Evolutionary conservation across 331 rosid genomes (phyloP), one percentile per base, ranked within the genome.

Genomic region (Malus hybrid): DNA sequence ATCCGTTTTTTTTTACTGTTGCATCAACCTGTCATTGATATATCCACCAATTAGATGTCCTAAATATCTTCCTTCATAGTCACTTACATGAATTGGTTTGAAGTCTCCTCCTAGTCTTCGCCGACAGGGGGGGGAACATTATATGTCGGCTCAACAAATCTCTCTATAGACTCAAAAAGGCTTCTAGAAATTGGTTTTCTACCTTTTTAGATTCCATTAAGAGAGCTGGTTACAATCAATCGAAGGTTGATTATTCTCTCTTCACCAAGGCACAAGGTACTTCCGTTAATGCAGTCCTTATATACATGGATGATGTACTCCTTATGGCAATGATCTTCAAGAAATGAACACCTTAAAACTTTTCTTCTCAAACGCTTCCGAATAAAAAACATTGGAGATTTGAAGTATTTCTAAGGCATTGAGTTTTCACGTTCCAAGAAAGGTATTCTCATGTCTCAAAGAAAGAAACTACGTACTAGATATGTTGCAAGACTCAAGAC

Each of bases 41-140:
- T 10, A 39, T 39, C 46, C 4, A 39, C 13, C 46, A 39, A 10
- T 39, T 10, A 10, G 4, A 39, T 10, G 10, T 36, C 10, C 10
- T 7, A 7, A 36, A 36, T 36, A 10, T 0, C 18, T 48, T 48
- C 55, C 7, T 48, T 15, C 0, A 48, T 48, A 0, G 19, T 14
- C 0, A 14, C 2, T 5, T 5, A 0, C 19, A 48, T 48, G 55
- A 12, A 48, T 15, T 48, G 16, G 19, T 48, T 48, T 48, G 55
- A 0, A 0, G 55, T 1, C 19, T 14, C 19, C 10, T 34, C 3
- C 10, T 34, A 0, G 1, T 7, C 42, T 34, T 34, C 42, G 42
- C 0, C 10, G 10, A 34, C 0, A 34, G 0, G 42, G 10, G 10
- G 3, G 9, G 0, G 42, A 48, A 48, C 19, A 48, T 0, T 13